A percentile compares a stretch with the other conserved stretches of the same genome.
Conservation (phyloP, 164 flowering plant genomes). For the Liquidambar formosana region DNA sequence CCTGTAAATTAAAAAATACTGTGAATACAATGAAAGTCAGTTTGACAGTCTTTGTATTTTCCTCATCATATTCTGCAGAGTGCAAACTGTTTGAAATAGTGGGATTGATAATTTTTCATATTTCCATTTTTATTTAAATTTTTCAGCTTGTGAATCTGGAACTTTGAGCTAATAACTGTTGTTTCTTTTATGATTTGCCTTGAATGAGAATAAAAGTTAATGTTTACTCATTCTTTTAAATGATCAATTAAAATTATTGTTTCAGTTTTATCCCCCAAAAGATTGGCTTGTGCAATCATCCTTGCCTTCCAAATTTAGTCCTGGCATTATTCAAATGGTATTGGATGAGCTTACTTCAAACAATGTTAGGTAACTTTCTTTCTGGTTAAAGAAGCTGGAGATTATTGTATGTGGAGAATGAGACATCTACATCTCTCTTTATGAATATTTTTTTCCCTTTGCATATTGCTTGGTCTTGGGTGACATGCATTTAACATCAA, state of each 20-base stretch:
- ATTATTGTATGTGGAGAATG: slow-evolving; percentile 1
- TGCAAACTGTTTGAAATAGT: too few relatives aligned
- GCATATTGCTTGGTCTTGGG: not conserved
- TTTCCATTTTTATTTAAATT: too few relatives aligned
- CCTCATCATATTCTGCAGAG: too few relatives aligned
- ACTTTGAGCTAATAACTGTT: not conserved
- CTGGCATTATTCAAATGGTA: slow-evolving; percentile 51
- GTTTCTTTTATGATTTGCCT: not conserved
- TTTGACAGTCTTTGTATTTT: not conserved
- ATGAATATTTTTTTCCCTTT: not conserved
- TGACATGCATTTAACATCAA: not conserved
- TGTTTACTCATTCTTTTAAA: not conserved
- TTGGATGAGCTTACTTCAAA: slow-evolving; percentile 62
- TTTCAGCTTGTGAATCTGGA: not conserved
- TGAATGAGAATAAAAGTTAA: slow-evolving; percentile 1
- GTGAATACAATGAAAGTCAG: too few relatives aligned
- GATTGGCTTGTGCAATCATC: slow-evolving; percentile 92
- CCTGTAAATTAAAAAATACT: too few relatives aligned
- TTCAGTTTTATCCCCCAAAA: slow-evolving; percentile 76
- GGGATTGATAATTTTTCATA: too few relatives aligned
- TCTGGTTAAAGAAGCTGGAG: not conserved
- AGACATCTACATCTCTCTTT: not conserved
- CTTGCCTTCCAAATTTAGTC: slow-evolving; percentile 66
- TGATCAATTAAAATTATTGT: not conserved
- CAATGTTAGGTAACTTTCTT: slow-evolving; percentile 57